phyloP scores from a whole-genome alignment of 768 basidiomycete species.

The Pleurotus cornucopiae region DNA sequence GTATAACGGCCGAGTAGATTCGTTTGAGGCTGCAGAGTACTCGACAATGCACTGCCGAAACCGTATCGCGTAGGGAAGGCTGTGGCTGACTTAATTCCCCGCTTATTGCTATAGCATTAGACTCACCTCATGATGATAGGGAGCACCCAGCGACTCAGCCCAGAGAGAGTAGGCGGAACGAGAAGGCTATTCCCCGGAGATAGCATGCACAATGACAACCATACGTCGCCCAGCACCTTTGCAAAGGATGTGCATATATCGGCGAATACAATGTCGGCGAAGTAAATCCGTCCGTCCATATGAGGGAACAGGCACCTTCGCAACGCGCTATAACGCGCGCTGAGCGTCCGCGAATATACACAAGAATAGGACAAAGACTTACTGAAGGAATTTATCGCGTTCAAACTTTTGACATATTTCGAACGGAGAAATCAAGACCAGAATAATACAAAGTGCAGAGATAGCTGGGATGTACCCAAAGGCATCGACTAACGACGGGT shows the following conservation, averaged over 20 bases:
- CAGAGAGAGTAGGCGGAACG: slow-evolving; percentile 54
- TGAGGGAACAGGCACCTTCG: slow-evolving; percentile 73
- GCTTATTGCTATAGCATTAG: not conserved
- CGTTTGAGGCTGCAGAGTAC: slow-evolving; percentile 58
- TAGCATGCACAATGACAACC: slow-evolving; percentile 87
- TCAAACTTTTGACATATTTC: slow-evolving; percentile 65
- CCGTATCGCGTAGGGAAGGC: slow-evolving; percentile 87
- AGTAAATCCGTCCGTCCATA: slow-evolving; percentile 60
- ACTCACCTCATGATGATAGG: slow-evolving; percentile 85
- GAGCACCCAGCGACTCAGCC: slow-evolving; percentile 69
- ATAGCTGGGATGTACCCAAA: slow-evolving; percentile 77
- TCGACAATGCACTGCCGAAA: slow-evolving; percentile 94
- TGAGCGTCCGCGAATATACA: slow-evolving; percentile 3
- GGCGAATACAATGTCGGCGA: slow-evolving; percentile 90
- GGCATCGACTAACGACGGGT: slow-evolving; percentile 58
- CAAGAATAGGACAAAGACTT: slow-evolving; percentile 26
- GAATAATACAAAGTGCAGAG: slow-evolving; percentile 53
- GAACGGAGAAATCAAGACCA: slow-evolving; percentile 63
- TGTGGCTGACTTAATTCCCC: slow-evolving; percentile 20
- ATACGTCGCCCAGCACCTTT: slow-evolving; percentile 92
- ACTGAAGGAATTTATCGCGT: slow-evolving; percentile 78
- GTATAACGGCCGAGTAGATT: slow-evolving; percentile 68
- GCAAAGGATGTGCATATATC: slow-evolving; percentile 97
- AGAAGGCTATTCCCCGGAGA: slow-evolving; percentile 77
- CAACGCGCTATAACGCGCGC: slow-evolving; percentile 47